phyloP scores from a whole-genome alignment of 352 stramenopile genomes.

The Globisporangium cylindrosporum region DNA sequence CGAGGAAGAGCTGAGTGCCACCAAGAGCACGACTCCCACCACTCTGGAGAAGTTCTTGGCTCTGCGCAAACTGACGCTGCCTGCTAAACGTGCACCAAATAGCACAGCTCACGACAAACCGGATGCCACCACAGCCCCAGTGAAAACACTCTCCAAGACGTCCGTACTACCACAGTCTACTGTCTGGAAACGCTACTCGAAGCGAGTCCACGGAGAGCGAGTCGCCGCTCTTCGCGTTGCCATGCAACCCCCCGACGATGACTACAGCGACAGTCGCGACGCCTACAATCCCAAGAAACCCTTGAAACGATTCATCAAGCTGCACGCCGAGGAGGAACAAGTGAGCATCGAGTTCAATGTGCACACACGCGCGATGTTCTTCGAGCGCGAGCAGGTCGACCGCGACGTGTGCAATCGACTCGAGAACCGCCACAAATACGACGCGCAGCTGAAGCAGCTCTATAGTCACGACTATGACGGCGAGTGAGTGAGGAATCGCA shows the following conservation, averaged over 20 bases:
- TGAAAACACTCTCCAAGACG: background rate
- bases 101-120: background rate
- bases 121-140: background rate
- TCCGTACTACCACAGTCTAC: background rate
- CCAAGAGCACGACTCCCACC: background rate
- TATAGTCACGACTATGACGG: conserved; percentile 4
- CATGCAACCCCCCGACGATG: conserved; percentile 35
- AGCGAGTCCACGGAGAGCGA: conserved; percentile 32
- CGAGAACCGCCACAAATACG: conserved; percentile 38
- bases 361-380: conserved; percentile 39
- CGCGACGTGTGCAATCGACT: conserved; percentile 44
- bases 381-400: conserved; percentile 51
- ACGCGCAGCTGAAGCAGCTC: conserved; percentile 23
- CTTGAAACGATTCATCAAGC: conserved; percentile 28
- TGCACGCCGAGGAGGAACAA: conserved; percentile 49
- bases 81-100: conserved; percentile 3
- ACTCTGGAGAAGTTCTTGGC: conserved; percentile 11
- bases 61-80: conserved; percentile 8
- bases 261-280: conserved; percentile 41
- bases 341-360: conserved; percentile 36
- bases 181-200: conserved; percentile 45
- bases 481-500: background rate
- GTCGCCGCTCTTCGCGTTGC: conserved; percentile 24
- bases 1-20: background rate
- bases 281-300: conserved; percentile 52